Evolutionary conservation across 2,329 filamentous ascomycete genomes (phyloP).

Genomic region (Aureobasidium sp.): DNA sequence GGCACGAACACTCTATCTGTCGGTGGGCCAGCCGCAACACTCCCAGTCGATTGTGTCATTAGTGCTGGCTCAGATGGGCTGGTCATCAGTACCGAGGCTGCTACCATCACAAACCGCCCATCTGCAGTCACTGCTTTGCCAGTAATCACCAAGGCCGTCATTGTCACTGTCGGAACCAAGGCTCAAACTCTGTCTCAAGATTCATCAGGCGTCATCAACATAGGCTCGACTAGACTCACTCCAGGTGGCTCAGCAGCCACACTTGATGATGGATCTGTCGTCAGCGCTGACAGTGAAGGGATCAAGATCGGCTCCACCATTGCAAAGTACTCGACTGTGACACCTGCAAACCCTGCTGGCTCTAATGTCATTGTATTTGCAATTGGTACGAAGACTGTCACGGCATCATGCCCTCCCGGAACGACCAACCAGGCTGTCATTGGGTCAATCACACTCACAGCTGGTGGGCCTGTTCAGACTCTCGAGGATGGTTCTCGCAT

Average conservation of each 20-base stretch:
- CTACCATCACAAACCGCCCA: background rate
- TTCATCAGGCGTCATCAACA: constrained; percentile 12
- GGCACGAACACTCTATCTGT: background rate
- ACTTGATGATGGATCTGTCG: constrained; percentile 18
- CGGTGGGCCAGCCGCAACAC: constrained; percentile 4
- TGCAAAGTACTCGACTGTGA: background rate
- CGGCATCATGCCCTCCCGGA: constrained; percentile 14
- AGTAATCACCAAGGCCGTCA: background rate
- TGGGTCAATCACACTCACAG: constrained; percentile 18
- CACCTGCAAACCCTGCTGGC: background rate
- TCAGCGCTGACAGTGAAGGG: constrained; percentile 16
- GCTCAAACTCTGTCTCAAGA: constrained; percentile 14
- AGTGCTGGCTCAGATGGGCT: background rate
- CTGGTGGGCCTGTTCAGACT: constrained; percentile 18
- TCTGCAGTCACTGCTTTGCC: constrained; percentile 1
- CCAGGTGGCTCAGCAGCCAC: constrained; percentile 19
- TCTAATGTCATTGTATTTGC: constrained; percentile 15
- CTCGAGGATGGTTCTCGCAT: constrained; percentile 19
- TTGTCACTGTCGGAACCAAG: background rate
- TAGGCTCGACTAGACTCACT: constrained; percentile 19
- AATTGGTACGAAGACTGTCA: constrained; percentile 18
- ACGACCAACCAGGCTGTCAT: constrained; percentile 15
- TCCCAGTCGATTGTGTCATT: constrained; percentile 1
- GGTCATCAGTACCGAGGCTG: background rate
- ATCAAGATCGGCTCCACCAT: constrained; percentile 2